Evolutionary conservation across 2,329 filamentous ascomycete species (phyloP).

Genomic region (Cryphonectria radicalis): DNA sequence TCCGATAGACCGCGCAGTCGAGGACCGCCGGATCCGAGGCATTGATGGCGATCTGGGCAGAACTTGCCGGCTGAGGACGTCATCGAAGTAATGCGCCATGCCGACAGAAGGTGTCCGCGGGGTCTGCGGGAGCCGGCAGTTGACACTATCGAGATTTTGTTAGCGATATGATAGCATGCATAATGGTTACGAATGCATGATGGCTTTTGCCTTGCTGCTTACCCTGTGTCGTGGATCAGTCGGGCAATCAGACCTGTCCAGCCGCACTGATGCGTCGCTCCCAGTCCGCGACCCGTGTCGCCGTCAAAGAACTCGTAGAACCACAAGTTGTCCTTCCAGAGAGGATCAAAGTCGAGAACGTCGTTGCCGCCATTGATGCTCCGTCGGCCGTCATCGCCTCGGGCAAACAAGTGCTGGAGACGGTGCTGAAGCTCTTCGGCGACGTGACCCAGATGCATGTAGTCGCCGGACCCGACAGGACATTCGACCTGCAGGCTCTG

Average conservation of each 20-base stretch:
- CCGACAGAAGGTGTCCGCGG: constrained; percentile 83
- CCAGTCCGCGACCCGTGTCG: constrained; percentile 84
- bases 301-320: constrained; percentile 99
- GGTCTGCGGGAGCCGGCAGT: constrained; percentile 89
- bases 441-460: constrained; percentile 94
- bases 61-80: constrained; percentile 70
- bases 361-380: constrained; percentile 88
- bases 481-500: constrained; percentile 88
- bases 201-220: constrained; percentile 44
- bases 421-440: constrained; percentile 95
- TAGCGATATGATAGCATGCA: constrained; percentile 40
- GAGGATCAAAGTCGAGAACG: constrained; percentile 83
- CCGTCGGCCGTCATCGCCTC: constrained; percentile 81
- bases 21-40: constrained; percentile 72
- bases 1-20: constrained; percentile 82
- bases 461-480: constrained; percentile 88
- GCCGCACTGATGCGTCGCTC: constrained; percentile 91
- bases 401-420: constrained; percentile 86
- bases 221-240: constrained; percentile 98
- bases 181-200: neutral
- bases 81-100: constrained; percentile 94
- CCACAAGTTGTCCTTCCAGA: constrained; percentile 94
- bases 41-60: constrained; percentile 44
- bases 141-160: constrained; percentile 62
- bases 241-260: constrained; percentile 96